Conservation (phyloP, 106 monocot species). For the Dendrobium huoshanense region DNA sequence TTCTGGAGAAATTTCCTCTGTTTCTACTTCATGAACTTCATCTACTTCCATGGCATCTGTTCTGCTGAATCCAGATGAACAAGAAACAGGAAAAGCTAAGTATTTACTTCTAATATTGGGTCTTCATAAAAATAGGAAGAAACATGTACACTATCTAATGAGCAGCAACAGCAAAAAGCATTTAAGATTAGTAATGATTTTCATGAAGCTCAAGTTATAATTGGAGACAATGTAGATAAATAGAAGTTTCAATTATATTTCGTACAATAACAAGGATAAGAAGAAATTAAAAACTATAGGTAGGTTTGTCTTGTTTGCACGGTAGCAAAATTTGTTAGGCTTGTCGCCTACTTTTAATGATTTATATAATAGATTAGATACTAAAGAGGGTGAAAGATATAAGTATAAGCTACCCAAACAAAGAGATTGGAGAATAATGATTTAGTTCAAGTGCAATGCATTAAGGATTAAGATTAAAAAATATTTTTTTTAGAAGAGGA, state of each 20-base stretch:
- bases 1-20: constrained; percentile 47
- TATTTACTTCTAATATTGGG: neutral
- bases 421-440: too few relatives aligned
- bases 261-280: neutral
- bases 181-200: neutral
- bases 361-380: too few relatives aligned
- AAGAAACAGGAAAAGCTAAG: neutral
- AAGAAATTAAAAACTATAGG: neutral
- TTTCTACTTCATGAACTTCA: constrained; percentile 18
- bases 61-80: constrained; percentile 8
- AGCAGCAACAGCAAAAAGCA: neutral
- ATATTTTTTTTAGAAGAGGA: too few relatives aligned
- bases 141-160: neutral
- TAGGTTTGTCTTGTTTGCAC: too few relatives aligned
- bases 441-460: too few relatives aligned
- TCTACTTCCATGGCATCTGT: constrained; percentile 81
- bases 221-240: neutral
- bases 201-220: neutral
- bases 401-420: too few relatives aligned
- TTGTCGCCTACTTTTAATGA: too few relatives aligned
- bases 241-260: too few relatives aligned
- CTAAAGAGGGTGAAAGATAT: too few relatives aligned
- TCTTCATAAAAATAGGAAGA: neutral
- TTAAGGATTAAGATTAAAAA: too few relatives aligned
- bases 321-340: too few relatives aligned